Percentiles rank a stretch among this genome's conserved stretches.
Evolutionary conservation across 2,329 filamentous ascomycete species (phyloP).

Genomic region (Ceratocystis destructans): DNA sequence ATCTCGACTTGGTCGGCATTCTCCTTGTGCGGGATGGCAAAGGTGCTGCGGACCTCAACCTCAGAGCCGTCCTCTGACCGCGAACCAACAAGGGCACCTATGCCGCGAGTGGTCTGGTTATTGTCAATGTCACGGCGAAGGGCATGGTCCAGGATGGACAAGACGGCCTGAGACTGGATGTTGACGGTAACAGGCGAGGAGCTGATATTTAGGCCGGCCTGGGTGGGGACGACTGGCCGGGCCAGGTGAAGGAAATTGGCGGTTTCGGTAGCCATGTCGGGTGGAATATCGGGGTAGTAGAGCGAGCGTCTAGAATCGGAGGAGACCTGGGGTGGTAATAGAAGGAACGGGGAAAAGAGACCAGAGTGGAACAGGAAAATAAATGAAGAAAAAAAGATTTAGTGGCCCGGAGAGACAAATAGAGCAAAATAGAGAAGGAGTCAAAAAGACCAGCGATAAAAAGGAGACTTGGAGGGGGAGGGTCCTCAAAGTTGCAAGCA

Average conservation of each 20-base stretch:
- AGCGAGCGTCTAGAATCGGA: background rate
- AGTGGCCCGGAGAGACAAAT: background rate
- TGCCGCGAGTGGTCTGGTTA: constrained; percentile 85
- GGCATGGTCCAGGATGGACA: constrained; percentile 85
- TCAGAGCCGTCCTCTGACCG: constrained; percentile 94
- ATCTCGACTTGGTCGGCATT: constrained; percentile 98
- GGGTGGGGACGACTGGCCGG: constrained; percentile 73
- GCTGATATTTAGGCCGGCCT: constrained; percentile 65
- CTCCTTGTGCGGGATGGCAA: constrained; percentile 96
- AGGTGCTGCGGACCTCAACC: constrained; percentile 89
- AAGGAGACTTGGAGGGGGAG: background rate
- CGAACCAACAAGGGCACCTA: constrained; percentile 84
- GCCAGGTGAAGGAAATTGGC: constrained; percentile 91
- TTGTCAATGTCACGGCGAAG: constrained; percentile 63
- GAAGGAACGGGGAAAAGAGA: background rate
- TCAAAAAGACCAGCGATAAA: background rate
- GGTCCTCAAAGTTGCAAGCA: constrained; percentile 5
- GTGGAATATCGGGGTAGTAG: background rate
- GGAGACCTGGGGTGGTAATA: background rate
- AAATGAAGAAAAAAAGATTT: background rate
- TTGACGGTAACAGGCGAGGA: constrained; percentile 87
- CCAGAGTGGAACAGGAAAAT: background rate
- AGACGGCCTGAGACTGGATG: constrained; percentile 76
- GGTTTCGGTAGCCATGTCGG: constrained; percentile 58
- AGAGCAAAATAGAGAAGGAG: background rate